Evolutionary conservation across 352 stramenopile species (phyloP).

Genomic region (Globisporangium spinosum): DNA sequence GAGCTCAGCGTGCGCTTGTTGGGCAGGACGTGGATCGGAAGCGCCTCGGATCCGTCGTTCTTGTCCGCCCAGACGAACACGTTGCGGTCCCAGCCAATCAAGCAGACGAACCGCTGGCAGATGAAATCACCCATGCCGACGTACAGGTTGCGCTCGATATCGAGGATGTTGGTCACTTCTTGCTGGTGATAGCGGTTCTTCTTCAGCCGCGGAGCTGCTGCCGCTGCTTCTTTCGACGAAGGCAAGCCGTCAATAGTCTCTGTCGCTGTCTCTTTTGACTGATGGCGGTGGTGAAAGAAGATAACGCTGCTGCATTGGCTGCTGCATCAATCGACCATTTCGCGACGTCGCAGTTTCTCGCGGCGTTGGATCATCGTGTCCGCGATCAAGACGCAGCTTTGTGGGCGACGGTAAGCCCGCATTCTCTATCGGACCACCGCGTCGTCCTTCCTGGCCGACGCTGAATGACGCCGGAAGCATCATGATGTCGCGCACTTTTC

Average conservation of each 20-base stretch:
- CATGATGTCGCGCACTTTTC: slow-evolving; percentile 63
- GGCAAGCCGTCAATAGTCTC: background rate
- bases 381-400: slow-evolving; percentile 22
- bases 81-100: slow-evolving; percentile 77
- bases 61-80: slow-evolving; percentile 86
- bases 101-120: slow-evolving; percentile 78
- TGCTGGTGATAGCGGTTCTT: slow-evolving; percentile 61
- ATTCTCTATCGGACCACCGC: slow-evolving; percentile 34
- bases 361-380: slow-evolving; percentile 9
- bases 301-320: background rate
- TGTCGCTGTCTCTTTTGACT: slow-evolving; percentile 6
- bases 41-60: slow-evolving; percentile 65
- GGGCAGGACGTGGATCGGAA: slow-evolving; percentile 56
- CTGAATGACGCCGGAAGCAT: slow-evolving; percentile 54
- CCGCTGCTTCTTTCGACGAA: background rate
- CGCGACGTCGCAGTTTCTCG: background rate
- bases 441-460: slow-evolving; percentile 50
- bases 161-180: slow-evolving; percentile 78
- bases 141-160: slow-evolving; percentile 72
- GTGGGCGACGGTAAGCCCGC: slow-evolving; percentile 53
- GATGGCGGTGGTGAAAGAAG: background rate
- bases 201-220: background rate
- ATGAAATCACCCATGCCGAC: slow-evolving; percentile 83
- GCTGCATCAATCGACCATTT: background rate
- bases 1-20: slow-evolving; percentile 25